These are phyloP conservation scores for Flaveria trinervia DNA, from an alignment of 129 eudicot genomes.

Conservation along the genomic window DNA sequence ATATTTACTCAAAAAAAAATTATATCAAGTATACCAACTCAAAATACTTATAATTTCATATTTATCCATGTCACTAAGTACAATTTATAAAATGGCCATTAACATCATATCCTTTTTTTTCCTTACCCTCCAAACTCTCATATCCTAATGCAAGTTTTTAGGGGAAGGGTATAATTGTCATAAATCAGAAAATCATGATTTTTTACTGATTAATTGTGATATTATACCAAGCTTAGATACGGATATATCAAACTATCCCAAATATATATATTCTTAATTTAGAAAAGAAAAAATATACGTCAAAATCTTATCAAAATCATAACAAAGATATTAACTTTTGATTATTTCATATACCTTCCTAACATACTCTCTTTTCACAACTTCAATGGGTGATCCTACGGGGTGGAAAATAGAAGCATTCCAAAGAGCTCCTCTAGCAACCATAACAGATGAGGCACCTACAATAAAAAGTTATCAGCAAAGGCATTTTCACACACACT, in stretches of 20 bases:
- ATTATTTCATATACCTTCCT: conserved; percentile 65
- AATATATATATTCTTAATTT: conserved; percentile 8
- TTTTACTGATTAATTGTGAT: no score
- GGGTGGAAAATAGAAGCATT: conserved; percentile 87
- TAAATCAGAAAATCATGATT: not conserved
- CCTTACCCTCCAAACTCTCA: not conserved
- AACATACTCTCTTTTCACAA: conserved; percentile 72
- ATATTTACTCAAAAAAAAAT: not conserved
- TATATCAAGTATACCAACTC: not conserved
- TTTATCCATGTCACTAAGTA: not conserved
- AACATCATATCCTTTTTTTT: no score
- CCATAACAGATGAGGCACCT: conserved; percentile 93
- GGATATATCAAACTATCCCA: not conserved
- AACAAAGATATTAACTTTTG: conserved; percentile 8
- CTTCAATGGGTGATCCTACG: conserved; percentile 66
- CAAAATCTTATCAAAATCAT: not conserved
- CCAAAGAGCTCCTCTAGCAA: conserved; percentile 98
- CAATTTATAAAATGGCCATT: not conserved
- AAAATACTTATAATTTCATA: not conserved
- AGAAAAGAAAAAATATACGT: not conserved
- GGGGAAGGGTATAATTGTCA: not conserved
- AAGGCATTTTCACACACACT: not conserved
- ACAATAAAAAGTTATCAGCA: conserved; percentile 4
- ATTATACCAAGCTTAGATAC: not conserved
- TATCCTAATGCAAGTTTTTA: not conserved